phyloP scores from a whole-genome alignment of 306 rosid species.

The Prunus davidiana region DNA sequence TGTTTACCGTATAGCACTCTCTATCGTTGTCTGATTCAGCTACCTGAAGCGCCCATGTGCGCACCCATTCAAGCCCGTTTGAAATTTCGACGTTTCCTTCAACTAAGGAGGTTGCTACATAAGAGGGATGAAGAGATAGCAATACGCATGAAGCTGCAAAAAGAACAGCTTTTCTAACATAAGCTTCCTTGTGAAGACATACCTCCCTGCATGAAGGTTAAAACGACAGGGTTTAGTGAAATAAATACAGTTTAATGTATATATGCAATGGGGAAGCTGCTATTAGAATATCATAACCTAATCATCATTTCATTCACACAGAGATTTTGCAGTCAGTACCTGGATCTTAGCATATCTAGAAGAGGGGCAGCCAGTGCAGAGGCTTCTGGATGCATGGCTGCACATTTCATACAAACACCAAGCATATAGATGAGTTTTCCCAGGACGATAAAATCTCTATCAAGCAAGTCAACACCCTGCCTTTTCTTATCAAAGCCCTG shows the following conservation, averaged over 20 bases:
- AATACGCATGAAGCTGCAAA: slow-evolving; percentile 82
- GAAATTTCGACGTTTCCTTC: slow-evolving; percentile 76
- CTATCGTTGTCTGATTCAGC: slow-evolving; percentile 83
- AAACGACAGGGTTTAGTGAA: slow-evolving; percentile 13
- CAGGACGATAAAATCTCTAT: slow-evolving; percentile 82
- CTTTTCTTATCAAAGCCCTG: slow-evolving; percentile 88
- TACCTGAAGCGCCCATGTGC: slow-evolving; percentile 71
- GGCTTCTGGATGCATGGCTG: slow-evolving; percentile 96
- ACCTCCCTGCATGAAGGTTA: slow-evolving; percentile 56
- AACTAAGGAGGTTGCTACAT: slow-evolving; percentile 59
- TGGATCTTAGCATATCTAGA: slow-evolving; percentile 77
- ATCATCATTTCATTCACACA: neutral
- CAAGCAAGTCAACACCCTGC: slow-evolving; percentile 89
- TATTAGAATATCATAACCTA: neutral
- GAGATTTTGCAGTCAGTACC: slow-evolving; percentile 38
- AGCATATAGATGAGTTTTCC: slow-evolving; percentile 92
- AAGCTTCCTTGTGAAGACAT: slow-evolving; percentile 83
- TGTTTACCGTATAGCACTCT: slow-evolving; percentile 82
- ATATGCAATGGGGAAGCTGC: slow-evolving; percentile 4
- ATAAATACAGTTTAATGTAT: slow-evolving; percentile 4
- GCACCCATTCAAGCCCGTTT: slow-evolving; percentile 89
- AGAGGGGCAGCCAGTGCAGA: slow-evolving; percentile 71
- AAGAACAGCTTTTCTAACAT: slow-evolving; percentile 83
- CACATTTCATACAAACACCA: slow-evolving; percentile 90
- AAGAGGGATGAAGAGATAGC: slow-evolving; percentile 74